Conservation (phyloP, 352 stramenopile genomes). For the Phytophthora kernoviae region DNA sequence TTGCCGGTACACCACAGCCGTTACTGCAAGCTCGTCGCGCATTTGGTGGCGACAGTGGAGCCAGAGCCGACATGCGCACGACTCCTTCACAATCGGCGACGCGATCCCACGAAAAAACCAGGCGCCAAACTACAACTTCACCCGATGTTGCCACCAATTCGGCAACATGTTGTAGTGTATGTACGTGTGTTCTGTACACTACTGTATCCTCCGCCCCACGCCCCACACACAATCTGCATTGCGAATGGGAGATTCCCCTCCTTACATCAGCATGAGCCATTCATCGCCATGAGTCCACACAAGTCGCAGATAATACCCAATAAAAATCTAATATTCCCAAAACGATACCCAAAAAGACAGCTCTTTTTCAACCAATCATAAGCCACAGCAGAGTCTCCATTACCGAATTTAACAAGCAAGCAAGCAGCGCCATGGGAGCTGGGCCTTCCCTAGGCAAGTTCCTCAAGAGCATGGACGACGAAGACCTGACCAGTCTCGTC, state of each 20-base stretch:
- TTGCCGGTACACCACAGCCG: too few relatives aligned
- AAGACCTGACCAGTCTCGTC: slow-evolving; percentile 52
- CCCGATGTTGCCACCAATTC: too few relatives aligned
- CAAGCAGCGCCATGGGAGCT: slow-evolving; percentile 35
- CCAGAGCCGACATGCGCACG: not conserved
- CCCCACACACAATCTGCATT: too few relatives aligned
- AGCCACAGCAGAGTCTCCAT: not conserved
- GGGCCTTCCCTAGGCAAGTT: slow-evolving; percentile 61
- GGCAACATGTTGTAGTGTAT: too few relatives aligned
- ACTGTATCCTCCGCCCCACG: too few relatives aligned
- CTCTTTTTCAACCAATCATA: slow-evolving; percentile 17
- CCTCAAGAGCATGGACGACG: slow-evolving; percentile 62
- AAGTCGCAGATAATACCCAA: too few relatives aligned
- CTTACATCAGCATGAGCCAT: too few relatives aligned
- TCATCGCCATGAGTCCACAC: too few relatives aligned
- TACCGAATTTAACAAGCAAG: not conserved
- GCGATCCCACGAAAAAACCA: not conserved
- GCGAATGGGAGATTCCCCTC: too few relatives aligned
- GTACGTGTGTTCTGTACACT: not conserved
- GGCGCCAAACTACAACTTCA: not conserved
- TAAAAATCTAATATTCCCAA: too few relatives aligned
- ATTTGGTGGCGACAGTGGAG: not conserved
- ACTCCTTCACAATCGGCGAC: not conserved
- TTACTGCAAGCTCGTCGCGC: not conserved
- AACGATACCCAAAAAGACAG: not conserved